Base-by-base conservation (phyloP, 148 eudicot species). In the Chenopodium quinoa region DNA sequence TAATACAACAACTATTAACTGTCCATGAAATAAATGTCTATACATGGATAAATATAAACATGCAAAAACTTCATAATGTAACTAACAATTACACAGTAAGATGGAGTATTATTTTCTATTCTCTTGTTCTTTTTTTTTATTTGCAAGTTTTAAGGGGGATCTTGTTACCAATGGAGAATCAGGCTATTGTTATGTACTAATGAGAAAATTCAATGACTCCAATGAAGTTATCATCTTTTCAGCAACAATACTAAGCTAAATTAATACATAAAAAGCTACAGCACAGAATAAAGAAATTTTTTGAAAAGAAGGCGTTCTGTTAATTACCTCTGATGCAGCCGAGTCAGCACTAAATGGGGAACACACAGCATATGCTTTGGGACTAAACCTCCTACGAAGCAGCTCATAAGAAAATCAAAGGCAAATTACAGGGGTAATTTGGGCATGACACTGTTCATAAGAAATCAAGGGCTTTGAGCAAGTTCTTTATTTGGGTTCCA, bases 281-380 rank as follows among this genome's bases (percentile, higher is more conserved):
- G 47, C 74, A 56, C 40, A 62, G 73, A 2, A 62, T 1, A 16
- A 10, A 40, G 6, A 16, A 27, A 31, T 0, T 5, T 16, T 20
- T 40, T 71, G 9, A 3, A 69, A 13, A 34, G 40, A 54, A 76
- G 31, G 32, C 29, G 68, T 52, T 81, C 27, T 46, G 75, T 25
- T 31, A 17, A 68, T 54, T 84, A 84, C 83, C 86, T 84, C 25
- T 58, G 52, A 31, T 14, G 44, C 65, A 80, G 22, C 72, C 17
- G 20, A 44, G 52, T 70, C 76, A 58, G 68, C 79, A 14, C 31
- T 48, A 54, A 74, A 73, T 46, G 52, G 40, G 66, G 66, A 66
- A 48, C 29, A 75, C n/a, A 54, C n/a, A 47, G 10, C 44, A 20
- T 20, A 50, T 47, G 58, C 78, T 64, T 74, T 73, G 11, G 54